Conservation (phyloP, 176 grass and related monocot genomes). For the Eragrostis nindensis region DNA sequence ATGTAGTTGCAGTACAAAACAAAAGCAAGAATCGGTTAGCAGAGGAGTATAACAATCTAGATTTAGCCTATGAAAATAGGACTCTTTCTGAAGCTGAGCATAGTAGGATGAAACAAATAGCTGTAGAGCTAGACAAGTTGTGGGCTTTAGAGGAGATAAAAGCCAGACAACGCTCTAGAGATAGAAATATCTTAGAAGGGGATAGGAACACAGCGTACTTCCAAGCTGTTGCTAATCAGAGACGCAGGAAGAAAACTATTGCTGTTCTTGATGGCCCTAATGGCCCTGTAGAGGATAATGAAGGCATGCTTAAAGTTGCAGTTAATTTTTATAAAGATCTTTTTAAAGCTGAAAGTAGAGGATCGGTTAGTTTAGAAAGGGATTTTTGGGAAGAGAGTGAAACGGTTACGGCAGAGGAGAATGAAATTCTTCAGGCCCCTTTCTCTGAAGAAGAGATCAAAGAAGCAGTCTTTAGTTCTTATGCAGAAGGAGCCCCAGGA, state of each 20-base stretch:
- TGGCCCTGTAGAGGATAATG: background rate
- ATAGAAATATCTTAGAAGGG: background rate
- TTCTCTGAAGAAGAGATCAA: background rate
- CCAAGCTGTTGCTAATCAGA: background rate
- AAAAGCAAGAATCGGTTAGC: too few relatives aligned
- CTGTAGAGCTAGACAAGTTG: background rate
- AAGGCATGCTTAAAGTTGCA: background rate
- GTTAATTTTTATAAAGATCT: too few relatives aligned
- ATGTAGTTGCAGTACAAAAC: too few relatives aligned
- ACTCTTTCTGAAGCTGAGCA: too few relatives aligned
- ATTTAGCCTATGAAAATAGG: too few relatives aligned
- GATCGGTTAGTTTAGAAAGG: too few relatives aligned
- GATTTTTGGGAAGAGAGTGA: too few relatives aligned
- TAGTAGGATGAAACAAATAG: rapidly evolving
- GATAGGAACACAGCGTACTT: background rate
- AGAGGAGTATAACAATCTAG: too few relatives aligned
- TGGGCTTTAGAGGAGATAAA: background rate
- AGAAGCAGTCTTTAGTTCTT: background rate
- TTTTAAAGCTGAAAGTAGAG: too few relatives aligned
- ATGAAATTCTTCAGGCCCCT: background rate
- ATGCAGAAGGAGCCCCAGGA: too few relatives aligned
- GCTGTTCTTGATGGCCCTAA: background rate
- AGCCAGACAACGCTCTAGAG: background rate
- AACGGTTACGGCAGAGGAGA: background rate
- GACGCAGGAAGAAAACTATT: background rate